Evolutionary conservation across 768 basidiomycete genomes (phyloP), one percentile per base, ranked within the genome.

Genomic region (Tricholoma hemisulphureum): DNA sequence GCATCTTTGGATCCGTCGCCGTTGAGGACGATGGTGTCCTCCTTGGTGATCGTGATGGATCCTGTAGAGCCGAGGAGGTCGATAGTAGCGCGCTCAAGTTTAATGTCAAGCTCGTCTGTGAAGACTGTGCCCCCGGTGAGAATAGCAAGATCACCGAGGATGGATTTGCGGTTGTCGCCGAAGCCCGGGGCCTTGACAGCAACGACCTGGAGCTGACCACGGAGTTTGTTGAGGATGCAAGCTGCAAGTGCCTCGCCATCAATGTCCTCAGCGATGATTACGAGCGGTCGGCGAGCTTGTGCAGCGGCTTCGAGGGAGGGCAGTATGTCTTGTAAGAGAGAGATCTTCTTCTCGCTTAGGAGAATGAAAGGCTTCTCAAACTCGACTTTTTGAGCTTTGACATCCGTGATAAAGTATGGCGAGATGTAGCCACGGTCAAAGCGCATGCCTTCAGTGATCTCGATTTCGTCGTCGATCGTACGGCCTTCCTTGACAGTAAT

Each of bases 401-500:
- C 91, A 78, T 99, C 94, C 63, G 96, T 98, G 75, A 99, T 87
- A 73, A 98, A 97, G 84, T 98, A 98, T 0, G 95, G 93, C 1
- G 92, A 94, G 76, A 98, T 96, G 83, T 85, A 99, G 20, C 96
- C 96, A 54, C 96, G 91, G 84, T 99, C 96, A 78, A 99, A 98
- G 68, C 95, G 88, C 96, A 99, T 99, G 74, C 96, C 96, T 78
- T 99, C 96, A 24, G 96, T 98, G 68, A 99, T 95, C 73, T 99
- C 96, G 70, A 98, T 98, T 76, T 97, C 95, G 70, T 99, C 96
- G 66, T 98, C 95, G 63, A 95, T 97, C 5, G 96, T 98, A 65
- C 90, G 87, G 43, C 96, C 96, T 75, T 99, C 96, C 81, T 98
- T 99, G 73, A 99, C 95, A 51, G 96, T 98, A 80, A 99, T 98